These are phyloP conservation scores for Rhododendron ferrugineum DNA, from an alignment of 148 eudicot genomes.

Conservation along the genomic window DNA sequence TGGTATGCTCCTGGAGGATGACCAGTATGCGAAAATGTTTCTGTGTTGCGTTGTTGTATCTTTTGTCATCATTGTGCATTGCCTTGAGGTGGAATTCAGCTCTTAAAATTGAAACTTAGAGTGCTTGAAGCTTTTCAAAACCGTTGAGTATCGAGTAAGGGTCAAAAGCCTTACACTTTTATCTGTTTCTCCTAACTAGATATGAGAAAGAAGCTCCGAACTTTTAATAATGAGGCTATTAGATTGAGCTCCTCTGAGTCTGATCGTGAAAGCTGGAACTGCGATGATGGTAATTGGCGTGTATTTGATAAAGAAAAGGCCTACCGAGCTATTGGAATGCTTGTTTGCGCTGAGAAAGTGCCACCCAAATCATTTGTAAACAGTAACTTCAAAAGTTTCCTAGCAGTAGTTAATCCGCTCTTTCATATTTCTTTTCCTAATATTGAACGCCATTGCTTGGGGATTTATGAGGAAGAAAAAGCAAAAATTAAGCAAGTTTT, in stretches of 20 bases:
- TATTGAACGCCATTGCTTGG: conserved; percentile 1
- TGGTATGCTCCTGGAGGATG: too few species aligned
- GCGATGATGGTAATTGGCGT: not conserved
- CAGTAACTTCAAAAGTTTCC: not conserved
- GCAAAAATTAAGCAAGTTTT: not conserved
- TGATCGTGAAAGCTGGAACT: not conserved
- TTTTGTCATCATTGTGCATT: too few species aligned
- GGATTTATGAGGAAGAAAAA: not conserved
- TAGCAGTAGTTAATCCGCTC: not conserved
- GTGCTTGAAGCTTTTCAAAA: too few species aligned
- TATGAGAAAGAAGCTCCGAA: not conserved
- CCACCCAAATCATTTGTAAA: not conserved
- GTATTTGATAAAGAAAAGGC: not conserved
- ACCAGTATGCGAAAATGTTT: too few species aligned
- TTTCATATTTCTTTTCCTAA: not conserved
- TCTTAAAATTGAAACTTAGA: too few species aligned
- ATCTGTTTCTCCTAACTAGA: not conserved
- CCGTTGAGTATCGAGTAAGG: too few species aligned
- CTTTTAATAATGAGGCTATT: not conserved
- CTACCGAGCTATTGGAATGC: conserved; percentile 1
- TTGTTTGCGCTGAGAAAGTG: not conserved
- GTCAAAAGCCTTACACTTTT: not conserved
- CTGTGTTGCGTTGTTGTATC: too few species aligned
- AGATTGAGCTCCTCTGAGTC: not conserved
- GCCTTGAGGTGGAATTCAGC: too few species aligned